These are phyloP conservation scores for Mycosarcoma mackinlayi DNA, from an alignment of 1,284 basidiomycete species.

Conservation along the genomic window DNA sequence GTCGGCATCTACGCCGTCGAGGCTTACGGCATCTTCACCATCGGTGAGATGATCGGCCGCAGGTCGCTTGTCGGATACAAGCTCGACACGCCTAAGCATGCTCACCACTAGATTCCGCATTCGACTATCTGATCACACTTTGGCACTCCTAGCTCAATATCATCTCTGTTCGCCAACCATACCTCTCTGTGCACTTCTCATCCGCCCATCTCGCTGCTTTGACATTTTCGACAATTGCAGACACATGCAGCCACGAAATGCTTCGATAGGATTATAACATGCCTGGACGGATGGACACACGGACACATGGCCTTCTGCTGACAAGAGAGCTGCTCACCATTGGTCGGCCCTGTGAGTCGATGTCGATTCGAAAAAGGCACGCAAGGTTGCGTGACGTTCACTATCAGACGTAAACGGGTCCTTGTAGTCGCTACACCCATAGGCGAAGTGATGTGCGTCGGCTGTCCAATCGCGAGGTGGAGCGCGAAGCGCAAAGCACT, in stretches of 20 bases:
- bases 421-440: too few species aligned
- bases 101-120: slow-evolving; percentile 53
- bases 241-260: too few species aligned
- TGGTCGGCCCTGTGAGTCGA: slow-evolving; percentile 17
- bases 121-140: too few species aligned
- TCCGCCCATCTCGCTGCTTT: too few species aligned
- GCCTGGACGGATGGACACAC: too few species aligned
- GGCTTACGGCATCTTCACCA: slow-evolving; percentile 83
- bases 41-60: slow-evolving; percentile 66
- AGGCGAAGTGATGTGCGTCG: slow-evolving; percentile 1
- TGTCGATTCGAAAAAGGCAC: slow-evolving; percentile 27
- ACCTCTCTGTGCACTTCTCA: too few species aligned
- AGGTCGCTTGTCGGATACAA: slow-evolving; percentile 61
- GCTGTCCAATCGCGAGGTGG: slow-evolving; percentile 36
- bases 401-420: too few species aligned
- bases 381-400: neutral
- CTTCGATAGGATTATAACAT: too few species aligned
- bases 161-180: too few species aligned
- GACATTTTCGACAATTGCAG: too few species aligned
- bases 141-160: too few species aligned
- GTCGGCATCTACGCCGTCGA: slow-evolving; percentile 84
- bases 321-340: neutral
- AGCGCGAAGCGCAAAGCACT: slow-evolving; percentile 26
- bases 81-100: slow-evolving; percentile 53
- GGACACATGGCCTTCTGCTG: too few species aligned